phyloP scores from a whole-genome alignment of 2,329 filamentous ascomycete species.

The Aspergillus floridensis region DNA sequence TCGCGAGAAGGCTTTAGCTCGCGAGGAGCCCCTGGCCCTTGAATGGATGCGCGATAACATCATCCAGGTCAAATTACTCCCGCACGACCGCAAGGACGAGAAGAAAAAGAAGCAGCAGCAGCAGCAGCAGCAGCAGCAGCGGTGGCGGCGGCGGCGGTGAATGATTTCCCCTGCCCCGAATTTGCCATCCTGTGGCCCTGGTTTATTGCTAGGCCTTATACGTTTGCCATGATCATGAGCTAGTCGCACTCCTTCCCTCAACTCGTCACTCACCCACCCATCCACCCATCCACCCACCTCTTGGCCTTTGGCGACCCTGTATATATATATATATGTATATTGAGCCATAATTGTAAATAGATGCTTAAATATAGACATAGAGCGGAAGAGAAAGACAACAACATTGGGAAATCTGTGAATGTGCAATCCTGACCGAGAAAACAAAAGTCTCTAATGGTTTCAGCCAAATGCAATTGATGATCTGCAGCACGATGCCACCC shows the following conservation, averaged over 20 bases:
- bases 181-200: no score
- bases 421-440: no score
- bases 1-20: slow-evolving; percentile 21
- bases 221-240: no score
- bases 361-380: background rate
- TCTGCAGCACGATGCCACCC: background rate
- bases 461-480: no score
- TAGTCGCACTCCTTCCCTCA: background rate
- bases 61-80: background rate
- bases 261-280: background rate
- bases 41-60: background rate
- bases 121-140: background rate
- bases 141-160: background rate
- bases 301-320: background rate
- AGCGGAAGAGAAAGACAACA: background rate
- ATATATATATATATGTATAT: background rate
- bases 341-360: no score
- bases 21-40: background rate
- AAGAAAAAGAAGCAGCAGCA: background rate
- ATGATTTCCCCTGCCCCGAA: no score
- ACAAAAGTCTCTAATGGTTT: no score
- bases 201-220: no score
- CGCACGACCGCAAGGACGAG: background rate
- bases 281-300: background rate
- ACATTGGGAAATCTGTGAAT: no score